These are phyloP conservation scores for Eutypa lata DNA, from an alignment of 2,329 filamentous ascomycete genomes.

Conservation along the genomic window DNA sequence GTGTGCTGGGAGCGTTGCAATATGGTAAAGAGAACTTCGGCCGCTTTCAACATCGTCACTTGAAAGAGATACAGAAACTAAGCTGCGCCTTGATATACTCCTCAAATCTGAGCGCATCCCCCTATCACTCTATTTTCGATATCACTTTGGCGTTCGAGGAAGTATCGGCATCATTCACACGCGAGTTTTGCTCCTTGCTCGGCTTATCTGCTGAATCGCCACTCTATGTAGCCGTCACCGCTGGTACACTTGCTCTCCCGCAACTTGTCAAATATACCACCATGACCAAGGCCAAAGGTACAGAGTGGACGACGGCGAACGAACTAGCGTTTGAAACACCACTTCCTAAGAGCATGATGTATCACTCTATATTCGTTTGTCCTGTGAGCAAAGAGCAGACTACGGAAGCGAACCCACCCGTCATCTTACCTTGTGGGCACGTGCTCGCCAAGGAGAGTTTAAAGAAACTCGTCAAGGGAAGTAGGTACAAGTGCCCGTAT, in stretches of 20 bases:
- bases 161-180: slow-evolving; percentile 81
- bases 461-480: slow-evolving; percentile 73
- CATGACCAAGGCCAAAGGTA: slow-evolving; percentile 84
- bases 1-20: slow-evolving; percentile 61
- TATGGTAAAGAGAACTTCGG: slow-evolving; percentile 76
- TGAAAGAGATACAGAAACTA: slow-evolving; percentile 76
- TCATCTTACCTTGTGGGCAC: slow-evolving; percentile 96
- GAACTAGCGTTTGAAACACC: slow-evolving; percentile 80
- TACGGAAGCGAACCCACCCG: slow-evolving; percentile 87
- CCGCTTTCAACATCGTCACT: slow-evolving; percentile 71
- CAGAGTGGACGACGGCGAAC: slow-evolving; percentile 90
- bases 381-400: slow-evolving; percentile 96
- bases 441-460: slow-evolving; percentile 86
- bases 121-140: slow-evolving; percentile 76
- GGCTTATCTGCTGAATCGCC: slow-evolving; percentile 89
- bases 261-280: slow-evolving; percentile 83
- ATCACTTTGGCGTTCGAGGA: slow-evolving; percentile 76
- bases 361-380: slow-evolving; percentile 97
- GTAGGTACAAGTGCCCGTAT: slow-evolving; percentile 91
- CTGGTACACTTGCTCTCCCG: slow-evolving; percentile 86
- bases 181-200: slow-evolving; percentile 90
- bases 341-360: slow-evolving; percentile 61
- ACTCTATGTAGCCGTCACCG: slow-evolving; percentile 87
- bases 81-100: slow-evolving; percentile 77
- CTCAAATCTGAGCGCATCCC: slow-evolving; percentile 70